Base-by-base conservation (phyloP, 768 basidiomycete genomes). In the Lactarius indigo region DNA sequence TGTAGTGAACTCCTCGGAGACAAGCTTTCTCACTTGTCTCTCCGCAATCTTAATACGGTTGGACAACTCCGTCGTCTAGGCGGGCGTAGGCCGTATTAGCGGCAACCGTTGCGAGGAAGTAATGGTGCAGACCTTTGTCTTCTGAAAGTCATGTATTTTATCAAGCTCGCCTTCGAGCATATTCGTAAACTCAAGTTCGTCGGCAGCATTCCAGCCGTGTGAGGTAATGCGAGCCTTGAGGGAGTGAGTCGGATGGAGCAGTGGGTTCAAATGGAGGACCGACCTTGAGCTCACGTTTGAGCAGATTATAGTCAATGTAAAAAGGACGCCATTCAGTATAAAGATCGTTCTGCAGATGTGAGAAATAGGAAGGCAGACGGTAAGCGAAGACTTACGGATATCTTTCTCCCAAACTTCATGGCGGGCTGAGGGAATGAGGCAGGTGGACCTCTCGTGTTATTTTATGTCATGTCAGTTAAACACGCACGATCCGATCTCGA, bases 131-230 rank as follows among this genome's bases (percentile, higher is more conserved):
- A 89, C 93, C 86, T 97, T 98, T 39, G 82, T 79, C 74, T 88
- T 91, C 75, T 98, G 96, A 74, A 98, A 98, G 73, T 89, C 88
- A 72, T 96, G 90, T 54, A 98, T 88, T 79, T 98, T 98, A 73
- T 95, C 92, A 37, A 98, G 82, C 79, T 98, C 95, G 65, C 80
- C 81, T 73, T 91, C 89, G 63, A 98, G 86, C 80, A 89, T 84
- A 52, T 74, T 76, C 13, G 87, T 89, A 74, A 98, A 98, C 47
- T 91, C 87, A 39, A 81, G 80, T 78, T 98, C 96, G 75, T 97
- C 94, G 17, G 81, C 77, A 55, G 85, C 84, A 37, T 81, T 84
- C 96, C 96, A 98, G 55, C 76, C 75, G 26, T 79, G 81, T 17
- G 79, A 77, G 5, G 83, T 82, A 3, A 85, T 90, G 37, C 84